Evolutionary conservation across 2,329 filamentous ascomycete genomes (phyloP), one percentile per base, ranked within the genome.

Genomic region (Talaromyces sp.): DNA sequence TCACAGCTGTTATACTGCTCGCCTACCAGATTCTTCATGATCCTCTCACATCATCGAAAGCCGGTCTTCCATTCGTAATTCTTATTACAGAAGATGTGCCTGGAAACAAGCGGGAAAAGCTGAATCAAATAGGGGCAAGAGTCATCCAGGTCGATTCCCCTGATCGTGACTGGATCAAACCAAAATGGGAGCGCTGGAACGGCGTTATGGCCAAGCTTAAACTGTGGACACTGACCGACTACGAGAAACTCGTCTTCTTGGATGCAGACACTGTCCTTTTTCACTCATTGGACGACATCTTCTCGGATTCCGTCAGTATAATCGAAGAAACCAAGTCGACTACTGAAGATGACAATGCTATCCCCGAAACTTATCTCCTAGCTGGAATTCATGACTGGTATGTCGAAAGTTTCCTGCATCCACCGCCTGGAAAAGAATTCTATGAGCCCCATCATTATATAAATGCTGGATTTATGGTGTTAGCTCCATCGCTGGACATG

Each of bases 171-270:
- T 43, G 38, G 38, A 43, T 43, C n/a, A 14, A 43, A 14, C 38
- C 38, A 43, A 43, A 43, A 43, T 43, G 38, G 38, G 38, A 43
- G 38, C 49, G 49, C 27, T 52, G 21, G 21, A 24, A 21, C 8
- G 49, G 27, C 27, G 49, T 52, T 17, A 35, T 55, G 3, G 19
- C 32, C 4, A 62, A 52, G 49, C 21, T 52, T 17, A 52, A 29
- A 14, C 49, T 52, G 8, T 62, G 35, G n/a, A 14, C 11, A 38
- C 35, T 9, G 46, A 53, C n/a, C 35, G 59, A 32, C 58, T 65
- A 62, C 41, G 58, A 64, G n/a, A 64, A 59, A 24, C 41, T 65
- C 13, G 49, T 60, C 14, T 53, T 62, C 6, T 55, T 65, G 43
- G 63, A 64, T 19, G 17, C 58, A 3, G 62, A 61, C 11, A 64